These are phyloP conservation scores for Citrus sp. DNA, from an alignment of 345 rosid species.

Conservation along the genomic window DNA sequence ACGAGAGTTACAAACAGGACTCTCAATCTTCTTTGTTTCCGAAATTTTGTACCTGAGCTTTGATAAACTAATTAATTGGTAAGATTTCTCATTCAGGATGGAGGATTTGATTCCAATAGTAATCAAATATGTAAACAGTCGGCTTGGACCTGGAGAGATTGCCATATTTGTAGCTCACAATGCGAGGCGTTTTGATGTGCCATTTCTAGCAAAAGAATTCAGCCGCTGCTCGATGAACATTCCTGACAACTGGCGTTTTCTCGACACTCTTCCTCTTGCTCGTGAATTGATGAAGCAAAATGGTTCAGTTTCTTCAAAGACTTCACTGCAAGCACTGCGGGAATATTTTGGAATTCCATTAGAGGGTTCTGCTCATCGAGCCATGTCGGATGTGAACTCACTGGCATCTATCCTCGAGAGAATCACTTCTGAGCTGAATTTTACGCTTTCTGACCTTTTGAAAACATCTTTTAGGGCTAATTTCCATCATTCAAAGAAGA, in stretches of 20 bases:
- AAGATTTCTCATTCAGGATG: constrained; percentile 6
- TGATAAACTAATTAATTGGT: too few relatives aligned
- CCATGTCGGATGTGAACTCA: constrained; percentile 22
- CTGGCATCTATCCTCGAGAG: constrained; percentile 3
- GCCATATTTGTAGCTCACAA: constrained; percentile 25
- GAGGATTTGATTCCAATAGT: constrained; percentile 14
- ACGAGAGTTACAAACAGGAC: too few relatives aligned
- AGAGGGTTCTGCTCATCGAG: constrained; percentile 16
- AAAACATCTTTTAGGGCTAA: constrained; percentile 16
- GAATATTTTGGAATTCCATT: constrained; percentile 1
- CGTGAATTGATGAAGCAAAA: constrained; percentile 13
- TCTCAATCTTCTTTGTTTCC: too few relatives aligned
- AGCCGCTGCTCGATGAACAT: constrained; percentile 11
- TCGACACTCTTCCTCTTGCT: constrained; percentile 16
- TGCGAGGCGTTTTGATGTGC: constrained; percentile 20
- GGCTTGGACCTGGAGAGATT: neutral
- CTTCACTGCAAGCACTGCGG: constrained; percentile 9
- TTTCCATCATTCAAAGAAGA: neutral
- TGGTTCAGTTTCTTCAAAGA: neutral
- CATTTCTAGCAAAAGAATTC: constrained; percentile 18
- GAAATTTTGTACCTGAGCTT: too few relatives aligned
- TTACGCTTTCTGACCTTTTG: constrained; percentile 1
- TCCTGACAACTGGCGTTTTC: constrained; percentile 18
- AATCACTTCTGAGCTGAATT: constrained; percentile 14
- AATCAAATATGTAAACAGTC: constrained; percentile 1